Percentiles rank a stretch among this genome's conserved stretches.
These are phyloP conservation scores for Penicillium psychrosexuale DNA, from an alignment of 2,329 filamentous ascomycete species.

Conservation along the genomic window DNA sequence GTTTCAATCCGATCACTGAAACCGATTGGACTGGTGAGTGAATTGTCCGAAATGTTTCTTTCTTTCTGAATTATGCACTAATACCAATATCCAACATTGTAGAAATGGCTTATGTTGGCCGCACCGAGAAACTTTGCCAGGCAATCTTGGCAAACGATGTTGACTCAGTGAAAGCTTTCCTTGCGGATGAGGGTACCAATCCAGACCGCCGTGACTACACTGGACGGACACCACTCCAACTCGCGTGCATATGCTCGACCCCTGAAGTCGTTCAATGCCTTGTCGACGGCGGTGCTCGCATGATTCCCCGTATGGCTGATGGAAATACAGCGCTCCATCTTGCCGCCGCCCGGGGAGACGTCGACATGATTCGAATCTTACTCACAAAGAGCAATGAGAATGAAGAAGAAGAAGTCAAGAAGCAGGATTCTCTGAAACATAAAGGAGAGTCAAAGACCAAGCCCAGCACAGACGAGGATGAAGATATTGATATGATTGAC, in stretches of 20 bases:
- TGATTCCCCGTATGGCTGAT: slow-evolving; percentile 73
- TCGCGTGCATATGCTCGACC: slow-evolving; percentile 68
- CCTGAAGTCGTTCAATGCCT: slow-evolving; percentile 68
- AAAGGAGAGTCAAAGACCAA: not conserved
- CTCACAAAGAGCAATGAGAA: slow-evolving; percentile 63
- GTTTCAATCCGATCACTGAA: slow-evolving; percentile 76
- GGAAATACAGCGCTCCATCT: slow-evolving; percentile 80
- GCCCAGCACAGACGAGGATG: slow-evolving; percentile 17
- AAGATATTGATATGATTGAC: slow-evolving; percentile 28
- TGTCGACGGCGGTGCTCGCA: slow-evolving; percentile 67
- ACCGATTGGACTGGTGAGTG: slow-evolving; percentile 68
- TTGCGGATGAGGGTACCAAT: slow-evolving; percentile 65
- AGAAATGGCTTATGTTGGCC: slow-evolving; percentile 84
- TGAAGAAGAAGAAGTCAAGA: slow-evolving; percentile 58
- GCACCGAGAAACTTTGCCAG: slow-evolving; percentile 72
- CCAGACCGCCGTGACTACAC: slow-evolving; percentile 73
- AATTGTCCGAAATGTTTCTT: too few relatives aligned
- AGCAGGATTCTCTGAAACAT: slow-evolving; percentile 22
- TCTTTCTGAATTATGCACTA: not conserved
- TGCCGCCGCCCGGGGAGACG: slow-evolving; percentile 66
- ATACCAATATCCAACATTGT: not conserved
- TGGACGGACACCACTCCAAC: slow-evolving; percentile 73
- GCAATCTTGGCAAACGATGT: slow-evolving; percentile 74
- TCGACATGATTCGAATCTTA: slow-evolving; percentile 67
- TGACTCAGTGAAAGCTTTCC: slow-evolving; percentile 68